Evolutionary conservation across 768 basidiomycete genomes (phyloP), one percentile per base, ranked within the genome.

Genomic region (Dentipellis fragilis): DNA sequence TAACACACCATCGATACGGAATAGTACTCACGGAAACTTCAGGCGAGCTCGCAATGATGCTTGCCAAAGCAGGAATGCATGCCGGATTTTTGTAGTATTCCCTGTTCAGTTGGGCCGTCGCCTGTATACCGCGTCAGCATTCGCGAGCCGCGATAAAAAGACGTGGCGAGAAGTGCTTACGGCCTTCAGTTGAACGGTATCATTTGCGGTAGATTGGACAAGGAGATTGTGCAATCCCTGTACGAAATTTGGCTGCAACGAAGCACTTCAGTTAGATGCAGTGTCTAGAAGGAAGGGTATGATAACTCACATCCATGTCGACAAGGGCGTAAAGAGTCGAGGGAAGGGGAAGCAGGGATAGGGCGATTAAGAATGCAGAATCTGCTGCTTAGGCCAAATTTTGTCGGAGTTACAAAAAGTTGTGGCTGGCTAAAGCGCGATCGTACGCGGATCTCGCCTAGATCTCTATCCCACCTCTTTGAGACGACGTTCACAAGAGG

Each of bases 61-160:
- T 84, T 54, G 89, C 88, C 37, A 99, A 82, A 39, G 90, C 92
- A 49, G 93, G 81, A 59, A 99, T 94, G 67, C 93, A 96, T 74
- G 77, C 73, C 7, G 94, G 80, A 66, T 85, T 84, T 73, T 90
- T 93, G 81, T 94, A 98, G 73, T 83, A 98, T 52, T 94, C 87
- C 63, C 84, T 84, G 71, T 95, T 96, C 54, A 99, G 78, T 62
- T 85, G 82, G 5, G 89, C 80, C 12, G 96, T 99, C 6, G 95
- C 93, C 93, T 97, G 59, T 40, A 58, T 39, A 16, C 23, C 45
- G 23, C 10, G 10, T 3, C 11, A 19, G 54, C 52, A 2, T 34
- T 42, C 52, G 51, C 42, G 57, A 45, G 42, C 51, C 55, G 39
- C 12, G 45, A 60, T 35, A 56, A 55, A 57, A 22, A 57, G 50